These are phyloP conservation scores for Talaromyces sp. DNA, from an alignment of 2,329 filamentous ascomycete species.

Conservation along the genomic window DNA sequence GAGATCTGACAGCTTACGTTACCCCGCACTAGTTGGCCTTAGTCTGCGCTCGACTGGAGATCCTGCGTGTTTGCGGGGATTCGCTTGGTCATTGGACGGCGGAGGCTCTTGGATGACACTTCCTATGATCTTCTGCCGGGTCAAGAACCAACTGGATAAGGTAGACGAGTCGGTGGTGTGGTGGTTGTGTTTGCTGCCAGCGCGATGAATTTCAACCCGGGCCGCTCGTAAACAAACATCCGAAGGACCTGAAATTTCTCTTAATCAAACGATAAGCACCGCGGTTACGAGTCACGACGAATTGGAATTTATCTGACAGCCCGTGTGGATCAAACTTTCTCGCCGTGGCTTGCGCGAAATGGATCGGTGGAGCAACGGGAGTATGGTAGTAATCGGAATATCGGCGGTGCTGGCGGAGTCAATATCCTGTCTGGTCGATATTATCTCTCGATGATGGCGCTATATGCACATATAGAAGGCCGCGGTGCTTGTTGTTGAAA, in stretches of 20 bases:
- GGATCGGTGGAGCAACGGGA: not conserved
- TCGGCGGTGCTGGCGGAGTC: not conserved
- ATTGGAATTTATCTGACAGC: not conserved
- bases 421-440: not conserved
- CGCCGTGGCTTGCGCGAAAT: not conserved
- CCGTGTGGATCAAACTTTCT: not conserved
- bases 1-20: conserved; percentile 20
- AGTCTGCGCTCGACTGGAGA: conserved; percentile 15
- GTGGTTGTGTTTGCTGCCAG: not conserved
- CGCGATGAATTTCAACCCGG: not conserved
- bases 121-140: not conserved
- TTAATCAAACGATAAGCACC: not conserved
- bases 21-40: conserved; percentile 19
- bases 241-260: not conserved
- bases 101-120: not conserved
- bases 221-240: not conserved
- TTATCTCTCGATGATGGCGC: not conserved
- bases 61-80: conserved; percentile 11
- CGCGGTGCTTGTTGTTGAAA: not conserved
- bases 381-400: not conserved
- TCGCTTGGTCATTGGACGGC: conserved; percentile 11
- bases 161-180: not conserved
- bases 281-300: not conserved
- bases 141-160: not conserved
- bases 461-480: not conserved